Evolutionary conservation across 805 yeast genomes (phyloP).

Genomic region (Myxozyma melibiosi): DNA sequence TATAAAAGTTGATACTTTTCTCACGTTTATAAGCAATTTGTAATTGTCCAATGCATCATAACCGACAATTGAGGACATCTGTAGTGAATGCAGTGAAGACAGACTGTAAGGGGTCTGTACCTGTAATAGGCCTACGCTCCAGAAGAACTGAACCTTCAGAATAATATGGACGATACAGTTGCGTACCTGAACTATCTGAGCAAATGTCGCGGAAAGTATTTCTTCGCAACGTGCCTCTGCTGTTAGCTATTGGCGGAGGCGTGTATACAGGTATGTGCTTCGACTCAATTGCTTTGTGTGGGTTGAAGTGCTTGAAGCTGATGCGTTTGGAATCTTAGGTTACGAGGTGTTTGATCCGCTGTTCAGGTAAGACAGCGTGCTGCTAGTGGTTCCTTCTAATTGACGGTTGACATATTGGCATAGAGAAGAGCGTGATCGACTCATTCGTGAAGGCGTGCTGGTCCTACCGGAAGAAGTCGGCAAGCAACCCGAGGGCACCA

Average conservation of each 20-base stretch:
- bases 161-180: too few species aligned
- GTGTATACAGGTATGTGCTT: slow-evolving; percentile 19
- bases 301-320: background rate
- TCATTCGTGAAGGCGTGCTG: slow-evolving; percentile 17
- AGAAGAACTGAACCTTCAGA: too few species aligned
- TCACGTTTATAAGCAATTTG: too few species aligned
- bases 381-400: too few species aligned
- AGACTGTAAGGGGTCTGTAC: background rate
- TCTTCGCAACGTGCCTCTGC: slow-evolving; percentile 12
- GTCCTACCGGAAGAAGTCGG: slow-evolving; percentile 16
- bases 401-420: background rate
- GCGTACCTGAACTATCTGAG: background rate
- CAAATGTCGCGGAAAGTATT: slow-evolving; percentile 21
- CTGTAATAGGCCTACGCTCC: too few species aligned
- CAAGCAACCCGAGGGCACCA: slow-evolving; percentile 9
- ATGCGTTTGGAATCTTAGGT: slow-evolving; percentile 1
- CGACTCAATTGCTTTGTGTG: background rate
- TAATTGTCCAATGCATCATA: too few species aligned
- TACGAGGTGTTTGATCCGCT: slow-evolving; percentile 24
- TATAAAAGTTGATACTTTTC: too few species aligned
- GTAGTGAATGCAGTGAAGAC: background rate
- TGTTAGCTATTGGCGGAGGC: slow-evolving; percentile 18
- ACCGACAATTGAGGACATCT: too few species aligned
- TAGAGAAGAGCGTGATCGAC: slow-evolving; percentile 23
- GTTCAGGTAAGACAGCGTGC: slow-evolving; percentile 17